Base-by-base conservation (phyloP, 108 stramenopile species). In the Conticribra weissflogii region DNA sequence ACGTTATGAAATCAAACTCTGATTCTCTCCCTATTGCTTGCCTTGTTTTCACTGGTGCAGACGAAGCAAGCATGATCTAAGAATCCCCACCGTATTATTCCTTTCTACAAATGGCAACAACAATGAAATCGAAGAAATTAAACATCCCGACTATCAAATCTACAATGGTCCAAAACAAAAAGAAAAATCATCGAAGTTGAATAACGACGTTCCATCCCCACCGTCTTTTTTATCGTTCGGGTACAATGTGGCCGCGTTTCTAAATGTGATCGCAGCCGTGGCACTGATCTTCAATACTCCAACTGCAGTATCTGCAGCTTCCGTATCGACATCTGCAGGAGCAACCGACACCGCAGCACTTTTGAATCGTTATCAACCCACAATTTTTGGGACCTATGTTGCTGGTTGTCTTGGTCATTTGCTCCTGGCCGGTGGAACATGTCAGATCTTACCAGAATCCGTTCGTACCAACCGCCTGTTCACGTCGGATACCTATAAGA, bases 401-500 rank as follows among this genome's bases (percentile, higher is more conserved):
- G 60, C 66, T 8, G 66, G 66, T 22, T 18, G 58, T 18, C 66
- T 76, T 41, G 66, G 66, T 12, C 31, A 76, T 56, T 49, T 76
- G 4, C 52, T 76, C 23, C 56, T 76, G 8, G 66, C 56, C 14
- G 66, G 41, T 1, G 66, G 66, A n/a, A 33, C 66, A 7, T 76
- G 74, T 25, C 59, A 76, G 9, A 55, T 76, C 16, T 58, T 76
- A 44, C 29, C 60, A 1, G 36, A 68, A 12, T 50, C 71, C 1
- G 61, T 55, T 1, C 60, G 23, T 15, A 30, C 51, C 14, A 63
- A 63, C 18, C 60, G 61, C 46, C 49, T 72, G 34, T 32, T n/a
- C 3, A 72, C 52, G 2, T 72, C 71, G 1, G 46, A 66, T 44
- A 78, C 77, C 8, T 72, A 78, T 29, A 66, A 72, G 53, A 31